A percentile compares a stretch with the other conserved stretches of the same genome.
These are phyloP conservation scores for Withania somnifera DNA, from an alignment of 305 asterid genomes.

Conservation along the genomic window DNA sequence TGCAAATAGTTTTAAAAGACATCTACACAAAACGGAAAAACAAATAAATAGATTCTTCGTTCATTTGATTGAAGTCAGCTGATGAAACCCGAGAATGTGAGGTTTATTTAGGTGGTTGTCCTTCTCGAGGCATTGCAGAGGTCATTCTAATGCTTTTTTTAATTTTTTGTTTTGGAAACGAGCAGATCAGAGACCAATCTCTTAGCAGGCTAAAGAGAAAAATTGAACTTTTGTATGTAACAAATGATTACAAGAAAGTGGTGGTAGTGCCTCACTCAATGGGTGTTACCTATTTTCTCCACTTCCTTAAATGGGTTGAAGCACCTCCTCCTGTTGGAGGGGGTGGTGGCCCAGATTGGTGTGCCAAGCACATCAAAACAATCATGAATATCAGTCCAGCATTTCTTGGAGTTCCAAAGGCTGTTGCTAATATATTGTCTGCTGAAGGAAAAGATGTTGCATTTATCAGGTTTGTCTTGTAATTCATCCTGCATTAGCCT, in stretches of 20 bases:
- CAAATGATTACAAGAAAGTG: conserved; percentile 66
- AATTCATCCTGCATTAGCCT: background rate
- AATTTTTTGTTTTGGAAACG: background rate
- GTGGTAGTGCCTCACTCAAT: conserved; percentile 96
- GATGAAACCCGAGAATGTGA: background rate
- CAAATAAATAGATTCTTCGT: background rate
- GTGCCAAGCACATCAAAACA: conserved; percentile 70
- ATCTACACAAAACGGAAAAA: background rate
- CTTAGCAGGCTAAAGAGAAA: conserved; percentile 84
- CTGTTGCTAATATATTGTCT: conserved; percentile 56
- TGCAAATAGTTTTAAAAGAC: background rate
- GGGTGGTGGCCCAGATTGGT: conserved; percentile 78
- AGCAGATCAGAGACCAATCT: conserved; percentile 70
- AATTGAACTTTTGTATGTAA: conserved; percentile 73
- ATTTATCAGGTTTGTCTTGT: conserved; percentile 45
- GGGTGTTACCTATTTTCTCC: conserved; percentile 84
- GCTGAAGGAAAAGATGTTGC: conserved; percentile 89
- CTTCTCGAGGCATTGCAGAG: background rate
- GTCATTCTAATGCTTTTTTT: background rate
- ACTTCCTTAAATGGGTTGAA: conserved; percentile 94
- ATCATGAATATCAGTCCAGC: conserved; percentile 71
- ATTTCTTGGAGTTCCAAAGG: conserved; percentile 85
- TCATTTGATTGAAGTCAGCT: background rate
- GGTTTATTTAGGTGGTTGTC: background rate
- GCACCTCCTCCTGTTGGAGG: conserved; percentile 78